Base-by-base conservation (phyloP, 2,329 filamentous ascomycete genomes). In the Phialophora macrospora region DNA sequence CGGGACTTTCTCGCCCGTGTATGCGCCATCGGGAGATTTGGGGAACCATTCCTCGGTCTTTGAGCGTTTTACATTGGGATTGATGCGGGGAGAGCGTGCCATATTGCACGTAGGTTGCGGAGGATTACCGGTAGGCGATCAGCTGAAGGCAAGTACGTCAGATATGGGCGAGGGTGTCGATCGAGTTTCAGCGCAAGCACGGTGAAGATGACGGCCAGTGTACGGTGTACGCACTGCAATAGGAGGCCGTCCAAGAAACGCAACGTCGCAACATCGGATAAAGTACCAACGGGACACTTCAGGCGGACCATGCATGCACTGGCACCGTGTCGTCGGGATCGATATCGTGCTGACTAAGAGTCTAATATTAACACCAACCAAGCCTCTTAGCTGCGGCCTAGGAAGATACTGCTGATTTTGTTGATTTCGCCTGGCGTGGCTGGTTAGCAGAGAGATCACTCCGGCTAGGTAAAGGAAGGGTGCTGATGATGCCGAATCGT, bases 291-390 rank as follows among this genome's bases (percentile, higher is more conserved):
- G n/a, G 48, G 46, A 24, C n/a, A 28, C 24, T 60, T 60, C 57
- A 51, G 57, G 57, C 57, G 28, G 48, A 20, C 58, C 28, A 54
- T 20, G 58, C 30, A 9, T 8, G 30, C 30, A 30, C 30, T 9
- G 30, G 30, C 30, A 54, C 58, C 46, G 5, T 60, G 26, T 60
- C 58, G 58, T 60, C 58, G 58, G 58, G 58, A 54, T 60, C 46
- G 58, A 60, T 60, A 60, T 60, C 7, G 58, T 52, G 44, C 58
- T 60, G 58, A 60, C 58, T 60, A 60, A 60, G 58, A 60, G 28
- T 60, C 58, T 60, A 60, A 60, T 51, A 60, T 60, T 60, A 60
- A 54, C 46, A 52, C 32, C 20, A 30, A 24, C 55, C 55, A 44
- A 57, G 55, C 34, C 55, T 41, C 22, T 28, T 11, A 28, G n/a